These are phyloP conservation scores for Solidago caesia DNA, from an alignment of 129 eudicot genomes.

Conservation along the genomic window DNA sequence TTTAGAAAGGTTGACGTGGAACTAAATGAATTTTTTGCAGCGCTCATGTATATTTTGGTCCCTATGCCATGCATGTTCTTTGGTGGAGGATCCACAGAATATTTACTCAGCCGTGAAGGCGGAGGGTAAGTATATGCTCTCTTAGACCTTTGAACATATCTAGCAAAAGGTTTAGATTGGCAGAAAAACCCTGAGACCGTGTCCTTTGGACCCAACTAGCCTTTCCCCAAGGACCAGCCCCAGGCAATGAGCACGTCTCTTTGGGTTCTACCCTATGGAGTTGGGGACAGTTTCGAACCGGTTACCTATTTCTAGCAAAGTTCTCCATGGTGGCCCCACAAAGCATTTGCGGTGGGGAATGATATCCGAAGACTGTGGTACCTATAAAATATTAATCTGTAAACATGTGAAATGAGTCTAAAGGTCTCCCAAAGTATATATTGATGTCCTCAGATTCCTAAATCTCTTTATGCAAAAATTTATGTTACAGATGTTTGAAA, in stretches of 20 bases:
- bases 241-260: too few relatives aligned
- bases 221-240: too few relatives aligned
- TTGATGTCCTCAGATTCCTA: not conserved
- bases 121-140: conserved; percentile 68
- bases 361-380: too few relatives aligned
- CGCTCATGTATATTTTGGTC: conserved; percentile 92
- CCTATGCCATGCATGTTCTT: conserved; percentile 99
- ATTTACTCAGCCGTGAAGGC: conserved; percentile 84
- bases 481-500: not conserved
- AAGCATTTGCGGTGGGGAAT: too few relatives aligned
- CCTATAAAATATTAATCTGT: not conserved
- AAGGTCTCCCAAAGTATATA: not conserved
- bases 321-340: too few relatives aligned
- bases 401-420: not conserved
- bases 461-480: not conserved
- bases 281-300: too few relatives aligned
- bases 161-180: too few relatives aligned
- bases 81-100: conserved; percentile 98
- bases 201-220: too few relatives aligned
- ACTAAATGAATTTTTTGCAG: conserved; percentile 43
- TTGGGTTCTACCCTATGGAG: too few relatives aligned
- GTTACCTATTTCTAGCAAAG: too few relatives aligned
- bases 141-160: conserved; percentile 11
- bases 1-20: conserved; percentile 12
- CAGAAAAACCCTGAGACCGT: too few relatives aligned